Evolutionary conservation across 768 basidiomycete genomes (phyloP).

Genomic region (Trametes villosa): DNA sequence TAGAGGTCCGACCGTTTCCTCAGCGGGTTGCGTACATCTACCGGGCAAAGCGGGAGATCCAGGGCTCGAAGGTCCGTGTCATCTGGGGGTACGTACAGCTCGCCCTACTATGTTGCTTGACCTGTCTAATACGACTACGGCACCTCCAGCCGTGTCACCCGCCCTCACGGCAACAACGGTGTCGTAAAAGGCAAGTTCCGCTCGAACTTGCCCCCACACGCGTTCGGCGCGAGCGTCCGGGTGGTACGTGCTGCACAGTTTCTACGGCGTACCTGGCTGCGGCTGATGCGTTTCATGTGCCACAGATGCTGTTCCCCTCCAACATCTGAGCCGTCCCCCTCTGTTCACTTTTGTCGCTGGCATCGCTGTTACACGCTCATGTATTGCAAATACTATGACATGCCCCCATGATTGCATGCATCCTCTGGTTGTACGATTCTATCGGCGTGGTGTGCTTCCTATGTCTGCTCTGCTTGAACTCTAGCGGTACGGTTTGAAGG

Average conservation of each 20-base stretch:
- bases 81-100: slow-evolving; percentile 89
- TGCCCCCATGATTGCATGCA: slow-evolving; percentile 38
- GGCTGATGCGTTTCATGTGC: slow-evolving; percentile 7
- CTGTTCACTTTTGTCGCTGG: slow-evolving; percentile 29
- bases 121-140: background rate
- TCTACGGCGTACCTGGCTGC: background rate
- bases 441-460: slow-evolving; percentile 1
- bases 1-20: background rate
- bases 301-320: slow-evolving; percentile 92
- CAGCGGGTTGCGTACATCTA: slow-evolving; percentile 98
- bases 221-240: slow-evolving; percentile 92
- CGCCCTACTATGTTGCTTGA: background rate
- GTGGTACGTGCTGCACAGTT: slow-evolving; percentile 56
- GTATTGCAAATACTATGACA: slow-evolving; percentile 42
- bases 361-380: slow-evolving; percentile 30
- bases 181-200: slow-evolving; percentile 97
- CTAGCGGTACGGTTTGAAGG: no score
- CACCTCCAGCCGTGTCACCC: slow-evolving; percentile 82
- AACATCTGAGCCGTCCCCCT: slow-evolving; percentile 59
- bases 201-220: slow-evolving; percentile 91
- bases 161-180: slow-evolving; percentile 92
- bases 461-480: background rate
- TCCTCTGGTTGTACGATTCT: slow-evolving; percentile 20
- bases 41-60: slow-evolving; percentile 92
- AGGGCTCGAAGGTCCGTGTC: slow-evolving; percentile 94